These are phyloP conservation scores for Epithemia pelagica DNA, from an alignment of 108 stramenopile species.

Conservation along the genomic window DNA sequence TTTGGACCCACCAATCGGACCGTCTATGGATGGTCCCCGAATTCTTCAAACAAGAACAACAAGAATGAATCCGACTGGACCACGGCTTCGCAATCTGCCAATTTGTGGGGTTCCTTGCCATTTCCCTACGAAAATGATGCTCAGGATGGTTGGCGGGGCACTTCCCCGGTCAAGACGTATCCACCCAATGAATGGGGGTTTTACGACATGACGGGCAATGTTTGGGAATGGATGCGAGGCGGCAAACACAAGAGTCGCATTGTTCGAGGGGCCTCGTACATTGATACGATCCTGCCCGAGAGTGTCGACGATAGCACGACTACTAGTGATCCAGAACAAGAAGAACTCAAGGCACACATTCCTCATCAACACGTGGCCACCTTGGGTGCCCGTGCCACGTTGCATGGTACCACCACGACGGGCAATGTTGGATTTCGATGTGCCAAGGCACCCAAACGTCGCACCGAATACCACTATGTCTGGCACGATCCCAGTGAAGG, in stretches of 20 bases:
- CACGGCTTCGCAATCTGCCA: constrained; percentile 49
- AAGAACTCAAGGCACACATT: no score
- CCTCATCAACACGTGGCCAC: constrained; percentile 85
- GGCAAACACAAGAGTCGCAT: constrained; percentile 83
- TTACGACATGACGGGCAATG: constrained; percentile 90
- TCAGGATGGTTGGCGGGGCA: constrained; percentile 80
- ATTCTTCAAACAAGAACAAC: neutral
- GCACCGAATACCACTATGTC: constrained; percentile 67
- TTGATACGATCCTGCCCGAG: constrained; percentile 34
- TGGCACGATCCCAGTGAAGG: constrained; percentile 56
- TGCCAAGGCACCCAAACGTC: constrained; percentile 61
- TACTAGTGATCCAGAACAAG: no score
- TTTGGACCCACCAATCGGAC: constrained; percentile 70
- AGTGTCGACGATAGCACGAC: constrained; percentile 69
- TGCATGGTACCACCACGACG: constrained; percentile 80
- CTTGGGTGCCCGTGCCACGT: constrained; percentile 63
- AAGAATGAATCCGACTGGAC: constrained; percentile 19
- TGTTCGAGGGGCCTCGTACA: constrained; percentile 82
- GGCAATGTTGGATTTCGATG: constrained; percentile 84
- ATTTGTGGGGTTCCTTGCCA: constrained; percentile 71
- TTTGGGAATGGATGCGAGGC: constrained; percentile 92
- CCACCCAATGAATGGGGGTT: constrained; percentile 79
- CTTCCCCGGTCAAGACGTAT: constrained; percentile 74
- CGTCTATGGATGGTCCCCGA: constrained; percentile 42
- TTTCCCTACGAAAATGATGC: constrained; percentile 80